These are phyloP conservation scores for Fusarium gaditjirri DNA, from an alignment of 2,329 filamentous ascomycete species.

Conservation along the genomic window DNA sequence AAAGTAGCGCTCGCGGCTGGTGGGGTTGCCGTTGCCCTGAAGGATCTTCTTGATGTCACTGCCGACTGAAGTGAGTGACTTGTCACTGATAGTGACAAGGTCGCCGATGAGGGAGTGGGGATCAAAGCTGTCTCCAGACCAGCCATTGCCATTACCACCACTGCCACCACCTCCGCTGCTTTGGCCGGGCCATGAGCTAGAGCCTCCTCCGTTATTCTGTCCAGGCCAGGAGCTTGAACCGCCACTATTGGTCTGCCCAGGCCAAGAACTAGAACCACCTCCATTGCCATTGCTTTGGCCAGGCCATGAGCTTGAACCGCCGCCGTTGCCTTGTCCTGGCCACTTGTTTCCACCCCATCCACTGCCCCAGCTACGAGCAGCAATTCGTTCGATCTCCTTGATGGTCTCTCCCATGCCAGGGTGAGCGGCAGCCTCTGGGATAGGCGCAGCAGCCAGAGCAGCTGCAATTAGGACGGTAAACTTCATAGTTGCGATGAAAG, in stretches of 20 bases:
- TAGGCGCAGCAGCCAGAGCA: slow-evolving; percentile 34
- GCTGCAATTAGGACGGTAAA: slow-evolving; percentile 34
- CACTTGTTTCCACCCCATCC: slow-evolving; percentile 16
- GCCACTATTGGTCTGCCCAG: background rate
- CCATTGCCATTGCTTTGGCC: background rate
- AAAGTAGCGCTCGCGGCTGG: slow-evolving; percentile 40
- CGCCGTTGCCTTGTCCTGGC: background rate
- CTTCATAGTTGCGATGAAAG: slow-evolving; percentile 40
- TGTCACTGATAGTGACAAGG: slow-evolving; percentile 46
- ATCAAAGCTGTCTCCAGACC: slow-evolving; percentile 29
- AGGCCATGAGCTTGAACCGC: background rate
- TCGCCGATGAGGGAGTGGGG: slow-evolving; percentile 52
- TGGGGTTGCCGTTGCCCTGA: slow-evolving; percentile 44
- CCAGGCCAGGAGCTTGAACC: background rate
- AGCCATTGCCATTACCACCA: background rate
- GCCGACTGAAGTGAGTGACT: slow-evolving; percentile 50
- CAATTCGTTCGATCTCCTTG: slow-evolving; percentile 34
- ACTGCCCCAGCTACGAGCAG: slow-evolving; percentile 30
- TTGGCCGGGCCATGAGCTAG: background rate
- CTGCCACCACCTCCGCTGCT: background rate
- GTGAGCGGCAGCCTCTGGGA: slow-evolving; percentile 30
- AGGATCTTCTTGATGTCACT: slow-evolving; percentile 53
- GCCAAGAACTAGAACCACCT: background rate
- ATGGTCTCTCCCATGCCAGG: slow-evolving; percentile 41
- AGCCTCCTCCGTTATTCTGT: background rate